Evolutionary conservation across 2,329 filamentous ascomycete genomes (phyloP).

Genomic region (Teratosphaeria epicoccoides): DNA sequence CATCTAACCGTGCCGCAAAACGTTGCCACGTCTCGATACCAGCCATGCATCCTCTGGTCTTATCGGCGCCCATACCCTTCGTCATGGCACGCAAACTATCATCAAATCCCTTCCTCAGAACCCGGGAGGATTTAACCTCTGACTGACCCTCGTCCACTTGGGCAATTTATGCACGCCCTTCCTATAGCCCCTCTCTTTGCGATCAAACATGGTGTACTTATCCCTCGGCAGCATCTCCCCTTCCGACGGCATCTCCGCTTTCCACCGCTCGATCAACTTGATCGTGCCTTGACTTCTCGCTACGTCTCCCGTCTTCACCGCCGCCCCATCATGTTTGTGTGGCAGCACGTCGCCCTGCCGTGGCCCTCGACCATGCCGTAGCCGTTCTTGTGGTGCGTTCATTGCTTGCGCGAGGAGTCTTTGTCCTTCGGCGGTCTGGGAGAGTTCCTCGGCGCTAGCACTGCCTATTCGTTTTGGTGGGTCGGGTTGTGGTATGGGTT

Average conservation of each 20-base stretch:
- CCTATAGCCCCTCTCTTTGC: slow-evolving; percentile 87
- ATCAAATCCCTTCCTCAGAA: slow-evolving; percentile 47
- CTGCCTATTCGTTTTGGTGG: background rate
- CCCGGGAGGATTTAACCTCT: slow-evolving; percentile 86
- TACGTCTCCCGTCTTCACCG: slow-evolving; percentile 11
- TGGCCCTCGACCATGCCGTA: slow-evolving; percentile 24
- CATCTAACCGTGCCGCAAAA: no score
- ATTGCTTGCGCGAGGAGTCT: slow-evolving; percentile 15
- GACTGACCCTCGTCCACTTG: slow-evolving; percentile 90
- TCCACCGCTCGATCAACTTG: slow-evolving; percentile 81
- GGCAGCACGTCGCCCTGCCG: slow-evolving; percentile 19
- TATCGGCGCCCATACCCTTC: no score
- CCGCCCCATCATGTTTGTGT: background rate
- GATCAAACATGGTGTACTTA: slow-evolving; percentile 97
- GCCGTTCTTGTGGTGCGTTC: slow-evolving; percentile 8
- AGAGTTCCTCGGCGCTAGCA: slow-evolving; percentile 11
- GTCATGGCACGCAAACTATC: no score
- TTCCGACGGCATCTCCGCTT: slow-evolving; percentile 90
- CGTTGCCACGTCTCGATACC: no score
- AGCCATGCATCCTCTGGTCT: no score
- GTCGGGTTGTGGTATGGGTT: slow-evolving; percentile 3
- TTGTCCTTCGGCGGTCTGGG: slow-evolving; percentile 22
- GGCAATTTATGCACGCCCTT: slow-evolving; percentile 79
- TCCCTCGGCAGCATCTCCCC: slow-evolving; percentile 90
- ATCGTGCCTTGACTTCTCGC: slow-evolving; percentile 43